These are phyloP conservation scores for Hortaea werneckii DNA, from an alignment of 2,329 filamentous ascomycete genomes.

Conservation along the genomic window DNA sequence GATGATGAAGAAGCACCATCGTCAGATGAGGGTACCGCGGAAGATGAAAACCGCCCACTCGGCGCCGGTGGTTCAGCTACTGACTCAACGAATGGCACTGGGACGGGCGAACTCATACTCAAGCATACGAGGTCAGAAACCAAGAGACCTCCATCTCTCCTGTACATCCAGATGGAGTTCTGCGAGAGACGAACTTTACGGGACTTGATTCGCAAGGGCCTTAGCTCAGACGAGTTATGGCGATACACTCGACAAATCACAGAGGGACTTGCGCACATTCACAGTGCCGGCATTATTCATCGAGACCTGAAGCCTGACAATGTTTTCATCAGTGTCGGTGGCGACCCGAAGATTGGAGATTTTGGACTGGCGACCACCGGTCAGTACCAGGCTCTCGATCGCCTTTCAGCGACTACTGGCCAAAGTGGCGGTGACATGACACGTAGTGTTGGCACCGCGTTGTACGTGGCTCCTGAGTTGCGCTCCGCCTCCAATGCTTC, in stretches of 20 bases:
- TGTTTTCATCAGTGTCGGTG: slow-evolving; percentile 83
- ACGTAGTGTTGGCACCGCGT: slow-evolving; percentile 61
- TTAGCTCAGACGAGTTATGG: slow-evolving; percentile 76
- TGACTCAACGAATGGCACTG: not conserved
- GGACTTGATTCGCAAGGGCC: slow-evolving; percentile 68
- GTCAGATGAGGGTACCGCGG: slow-evolving; percentile 30
- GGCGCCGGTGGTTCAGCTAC: not conserved
- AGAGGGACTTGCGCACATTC: slow-evolving; percentile 82
- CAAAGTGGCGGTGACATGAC: slow-evolving; percentile 51
- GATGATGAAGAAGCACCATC: slow-evolving; percentile 42
- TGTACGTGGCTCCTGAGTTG: slow-evolving; percentile 90
- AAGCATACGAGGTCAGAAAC: no score
- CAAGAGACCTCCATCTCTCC: slow-evolving; percentile 47
- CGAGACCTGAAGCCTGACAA: slow-evolving; percentile 96
- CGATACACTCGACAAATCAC: slow-evolving; percentile 82
- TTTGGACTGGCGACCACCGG: slow-evolving; percentile 90
- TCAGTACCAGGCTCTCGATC: slow-evolving; percentile 56
- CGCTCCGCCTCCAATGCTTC: slow-evolving; percentile 62
- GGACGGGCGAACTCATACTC: no score
- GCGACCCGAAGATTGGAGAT: slow-evolving; percentile 91
- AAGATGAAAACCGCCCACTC: slow-evolving; percentile 27
- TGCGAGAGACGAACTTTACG: slow-evolving; percentile 88
- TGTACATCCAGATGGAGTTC: slow-evolving; percentile 99
- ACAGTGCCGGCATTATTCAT: slow-evolving; percentile 84
- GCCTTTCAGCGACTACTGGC: slow-evolving; percentile 27